Percentiles rank a stretch among this genome's conserved stretches.
phyloP scores from a whole-genome alignment of 768 basidiomycete species.

The Hemileccinum rubropunctum region DNA sequence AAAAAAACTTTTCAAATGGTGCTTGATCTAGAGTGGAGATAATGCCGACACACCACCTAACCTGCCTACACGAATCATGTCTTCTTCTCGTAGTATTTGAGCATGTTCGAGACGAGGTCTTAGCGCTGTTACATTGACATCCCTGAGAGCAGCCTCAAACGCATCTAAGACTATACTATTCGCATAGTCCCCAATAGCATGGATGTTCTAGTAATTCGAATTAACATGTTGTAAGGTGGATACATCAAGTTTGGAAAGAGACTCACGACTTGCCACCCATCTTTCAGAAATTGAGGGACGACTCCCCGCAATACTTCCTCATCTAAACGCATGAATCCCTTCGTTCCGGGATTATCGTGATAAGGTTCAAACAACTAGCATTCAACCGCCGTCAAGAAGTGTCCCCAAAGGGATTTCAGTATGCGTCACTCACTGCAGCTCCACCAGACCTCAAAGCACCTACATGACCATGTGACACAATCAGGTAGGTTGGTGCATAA shows the following conservation, averaged over 20 bases:
- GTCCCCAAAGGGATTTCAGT: neutral
- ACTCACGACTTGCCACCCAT: conserved; percentile 91
- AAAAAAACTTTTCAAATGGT: neutral
- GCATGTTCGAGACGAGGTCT: conserved; percentile 89
- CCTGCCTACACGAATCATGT: conserved; percentile 72
- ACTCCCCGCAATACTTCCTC: conserved; percentile 58
- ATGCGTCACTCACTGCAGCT: conserved; percentile 59
- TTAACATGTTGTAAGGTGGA: neutral
- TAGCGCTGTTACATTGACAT: conserved; percentile 58
- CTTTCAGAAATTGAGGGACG: conserved; percentile 67
- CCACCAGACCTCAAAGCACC: conserved; percentile 89
- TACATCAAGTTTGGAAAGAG: neutral
- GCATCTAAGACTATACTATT: conserved; percentile 82
- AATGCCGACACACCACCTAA: conserved; percentile 58
- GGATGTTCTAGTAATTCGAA: conserved; percentile 61
- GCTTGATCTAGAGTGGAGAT: neutral
- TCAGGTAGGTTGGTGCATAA: neutral
- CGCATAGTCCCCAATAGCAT: conserved; percentile 85
- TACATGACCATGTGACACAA: conserved; percentile 25
- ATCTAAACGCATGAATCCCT: conserved; percentile 74
- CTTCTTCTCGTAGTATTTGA: conserved; percentile 75
- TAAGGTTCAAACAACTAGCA: conserved; percentile 77
- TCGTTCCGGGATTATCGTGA: conserved; percentile 69
- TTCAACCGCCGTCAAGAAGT: neutral
- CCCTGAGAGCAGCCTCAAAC: conserved; percentile 67